Conservation (phyloP, 495 filamentous ascomycete species). For the Glonium stellatum region DNA sequence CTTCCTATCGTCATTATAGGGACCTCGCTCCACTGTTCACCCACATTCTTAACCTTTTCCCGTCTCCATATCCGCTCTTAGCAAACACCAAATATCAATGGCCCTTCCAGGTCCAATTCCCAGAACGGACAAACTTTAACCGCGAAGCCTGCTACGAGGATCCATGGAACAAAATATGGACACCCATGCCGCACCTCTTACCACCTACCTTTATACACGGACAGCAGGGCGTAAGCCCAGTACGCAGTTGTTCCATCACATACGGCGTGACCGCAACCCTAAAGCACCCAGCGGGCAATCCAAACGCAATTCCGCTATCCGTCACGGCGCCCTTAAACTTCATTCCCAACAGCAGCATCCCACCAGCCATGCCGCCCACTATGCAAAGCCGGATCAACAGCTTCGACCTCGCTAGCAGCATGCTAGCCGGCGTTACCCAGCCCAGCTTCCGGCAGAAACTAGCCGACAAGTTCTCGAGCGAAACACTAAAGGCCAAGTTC, state of each 20-base stretch:
- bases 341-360: constrained; percentile 4
- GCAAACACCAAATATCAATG: constrained; percentile 13
- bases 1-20: constrained; percentile 17
- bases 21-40: constrained; percentile 18
- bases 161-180: constrained; percentile 2
- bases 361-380: not conserved
- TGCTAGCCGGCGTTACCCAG: constrained; percentile 5
- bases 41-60: constrained; percentile 12
- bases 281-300: not conserved
- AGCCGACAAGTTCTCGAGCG: constrained; percentile 12
- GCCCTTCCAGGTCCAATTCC: constrained; percentile 15
- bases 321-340: constrained; percentile 17
- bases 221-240: not conserved
- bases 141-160: constrained; percentile 12
- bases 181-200: constrained; percentile 7
- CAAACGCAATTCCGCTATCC: constrained; percentile 1
- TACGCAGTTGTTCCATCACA: constrained; percentile 7
- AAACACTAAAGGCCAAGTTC: constrained; percentile 18
- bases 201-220: constrained; percentile 18
- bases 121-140: constrained; percentile 10
- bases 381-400: constrained; percentile 3
- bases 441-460: constrained; percentile 17
- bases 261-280: constrained; percentile 18
- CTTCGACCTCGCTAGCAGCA: constrained; percentile 14
- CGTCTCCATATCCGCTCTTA: not conserved